phyloP scores from a whole-genome alignment of 148 eudicot species.

The Nepenthes gracilis region DNA sequence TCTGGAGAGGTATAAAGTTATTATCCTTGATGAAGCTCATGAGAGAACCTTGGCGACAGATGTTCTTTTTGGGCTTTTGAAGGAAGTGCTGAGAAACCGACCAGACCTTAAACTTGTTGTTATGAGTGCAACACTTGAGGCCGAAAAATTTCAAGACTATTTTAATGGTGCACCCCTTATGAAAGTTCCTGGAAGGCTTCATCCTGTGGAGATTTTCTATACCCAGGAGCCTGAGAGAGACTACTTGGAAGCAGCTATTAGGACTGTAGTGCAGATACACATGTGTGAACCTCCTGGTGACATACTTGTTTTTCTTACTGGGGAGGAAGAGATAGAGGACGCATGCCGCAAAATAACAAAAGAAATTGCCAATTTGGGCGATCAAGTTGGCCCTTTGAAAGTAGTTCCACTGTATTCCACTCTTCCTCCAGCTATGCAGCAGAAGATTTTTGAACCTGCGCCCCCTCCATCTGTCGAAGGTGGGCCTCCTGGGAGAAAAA shows the following conservation, averaged over 20 bases:
- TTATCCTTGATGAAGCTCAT: constrained; percentile 91
- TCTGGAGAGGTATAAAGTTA: constrained; percentile 69
- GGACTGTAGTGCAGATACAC: constrained; percentile 83
- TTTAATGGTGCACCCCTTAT: constrained; percentile 73
- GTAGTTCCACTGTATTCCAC: constrained; percentile 58
- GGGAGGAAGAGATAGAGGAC: constrained; percentile 74
- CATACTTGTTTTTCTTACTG: constrained; percentile 63
- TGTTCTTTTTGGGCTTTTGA: constrained; percentile 80
- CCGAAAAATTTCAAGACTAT: constrained; percentile 84
- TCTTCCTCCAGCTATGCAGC: constrained; percentile 73
- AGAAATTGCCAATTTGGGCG: constrained; percentile 41
- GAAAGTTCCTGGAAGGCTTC: constrained; percentile 93
- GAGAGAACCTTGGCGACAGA: constrained; percentile 91
- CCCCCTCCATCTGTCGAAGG: constrained; percentile 56
- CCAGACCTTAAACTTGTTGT: constrained; percentile 78
- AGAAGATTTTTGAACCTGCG: constrained; percentile 62
- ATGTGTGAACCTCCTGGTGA: constrained; percentile 66
- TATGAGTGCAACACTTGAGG: constrained; percentile 97
- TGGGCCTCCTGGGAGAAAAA: constrained; percentile 66
- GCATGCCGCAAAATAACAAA: constrained; percentile 42
- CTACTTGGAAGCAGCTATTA: constrained; percentile 84
- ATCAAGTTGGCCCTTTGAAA: constrained; percentile 45
- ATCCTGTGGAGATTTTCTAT: constrained; percentile 83
- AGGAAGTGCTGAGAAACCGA: constrained; percentile 71
- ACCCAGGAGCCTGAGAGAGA: constrained; percentile 84